phyloP scores from a whole-genome alignment of 768 basidiomycete species.

The Serendipita sp. region DNA sequence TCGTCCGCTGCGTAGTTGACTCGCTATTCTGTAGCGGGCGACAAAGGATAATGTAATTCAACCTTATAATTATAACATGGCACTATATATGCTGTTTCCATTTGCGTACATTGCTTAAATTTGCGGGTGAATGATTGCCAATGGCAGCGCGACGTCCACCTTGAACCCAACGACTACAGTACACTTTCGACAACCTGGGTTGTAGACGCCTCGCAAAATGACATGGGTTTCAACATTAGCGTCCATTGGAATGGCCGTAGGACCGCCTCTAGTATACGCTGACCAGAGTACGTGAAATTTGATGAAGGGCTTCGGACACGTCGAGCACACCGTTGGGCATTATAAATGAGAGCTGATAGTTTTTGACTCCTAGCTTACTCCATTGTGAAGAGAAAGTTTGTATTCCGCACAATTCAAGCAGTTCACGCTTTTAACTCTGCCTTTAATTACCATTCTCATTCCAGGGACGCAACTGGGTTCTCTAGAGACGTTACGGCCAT shows the following conservation, averaged over 20 bases:
- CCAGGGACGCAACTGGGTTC: constrained; percentile 71
- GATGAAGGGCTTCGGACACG: not conserved
- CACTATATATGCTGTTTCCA: too few species aligned
- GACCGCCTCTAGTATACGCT: constrained; percentile 70
- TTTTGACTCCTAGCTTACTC: constrained; percentile 39
- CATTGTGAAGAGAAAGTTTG: constrained; percentile 62
- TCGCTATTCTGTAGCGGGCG: too few species aligned
- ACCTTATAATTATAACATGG: too few species aligned
- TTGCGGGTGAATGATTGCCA: too few species aligned
- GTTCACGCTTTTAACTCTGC: not conserved
- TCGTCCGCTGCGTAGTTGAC: too few species aligned
- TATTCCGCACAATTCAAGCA: constrained; percentile 6
- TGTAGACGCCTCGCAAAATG: not conserved
- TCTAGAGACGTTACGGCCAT: constrained; percentile 79
- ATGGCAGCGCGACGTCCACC: too few species aligned
- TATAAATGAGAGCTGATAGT: not conserved
- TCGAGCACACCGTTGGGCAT: not conserved
- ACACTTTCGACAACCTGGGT: too few species aligned
- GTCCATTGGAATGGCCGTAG: constrained; percentile 71
- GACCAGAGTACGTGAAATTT: constrained; percentile 25
- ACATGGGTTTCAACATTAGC: constrained; percentile 22
- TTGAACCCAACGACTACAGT: too few species aligned
- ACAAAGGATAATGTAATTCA: too few species aligned
- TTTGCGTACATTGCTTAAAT: too few species aligned
- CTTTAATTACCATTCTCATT: constrained; percentile 7